Evolutionary conservation across 176 grass and related monocot species (phyloP), one percentile per base, ranked within the genome.

Genomic region (Canna indica): DNA sequence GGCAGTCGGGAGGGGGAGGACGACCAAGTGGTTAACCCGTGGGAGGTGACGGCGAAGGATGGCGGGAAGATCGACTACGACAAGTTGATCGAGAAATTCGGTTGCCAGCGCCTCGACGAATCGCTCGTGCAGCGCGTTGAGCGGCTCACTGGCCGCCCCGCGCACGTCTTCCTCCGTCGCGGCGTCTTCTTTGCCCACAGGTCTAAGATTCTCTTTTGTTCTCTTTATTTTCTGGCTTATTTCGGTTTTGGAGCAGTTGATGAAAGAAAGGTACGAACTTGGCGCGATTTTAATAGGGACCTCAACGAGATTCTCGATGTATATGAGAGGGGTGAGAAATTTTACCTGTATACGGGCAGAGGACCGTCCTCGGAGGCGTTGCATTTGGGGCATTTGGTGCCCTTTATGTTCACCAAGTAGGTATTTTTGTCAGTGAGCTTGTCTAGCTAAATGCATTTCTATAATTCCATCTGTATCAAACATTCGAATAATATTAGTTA

Each of bases 321-420:
- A 12, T 99, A 82, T n/a, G 89, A 99, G 82, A 90, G 17, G 60
- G 86, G 89, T 3, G 82, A 90, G 58, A 93, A 80, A 47, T 99
- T 99, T 76, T 99, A 92, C 73, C 80, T 99, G 14, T 99, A 99
- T 80, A 99, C 89, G 2, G 89, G 94, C 50, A 92, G 89, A 72
- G 94, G 94, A 0, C 94, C 94, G 29, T 99, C 94, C 12, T 99
- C 90, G 5, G 94, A 93, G 82, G 80, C 89, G 0, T 64, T 99
- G 78, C 94, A 99, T 80, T 76, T 97, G 34, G 94, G 94, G 2
- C 94, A 97, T 63, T 88, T 99, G 66, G 64, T 99, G 31, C 94
- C 94, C 52, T 99, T 93, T 81, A 99, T 99, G 94, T 99, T 99
- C 78, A 93, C 94, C 32, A 99, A 93, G 94, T 99, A 76, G 83